Evolutionary conservation across 176 grass and related monocot species (phyloP).

Genomic region (Bonia amplexicaulis): DNA sequence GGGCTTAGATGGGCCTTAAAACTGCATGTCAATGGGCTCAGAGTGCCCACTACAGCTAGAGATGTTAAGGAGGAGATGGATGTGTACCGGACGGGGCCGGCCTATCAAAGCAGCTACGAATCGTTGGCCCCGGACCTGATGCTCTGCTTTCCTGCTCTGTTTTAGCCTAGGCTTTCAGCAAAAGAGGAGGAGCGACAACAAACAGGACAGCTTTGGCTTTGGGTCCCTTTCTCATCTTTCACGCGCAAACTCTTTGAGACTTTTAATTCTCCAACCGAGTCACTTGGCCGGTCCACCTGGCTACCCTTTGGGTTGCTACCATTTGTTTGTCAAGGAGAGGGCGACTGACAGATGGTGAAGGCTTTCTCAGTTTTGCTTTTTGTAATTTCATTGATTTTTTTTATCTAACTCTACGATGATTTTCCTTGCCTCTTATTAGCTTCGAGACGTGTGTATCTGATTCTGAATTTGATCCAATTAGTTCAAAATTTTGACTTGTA

Average conservation of each 20-base stretch:
- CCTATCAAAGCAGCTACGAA: neutral
- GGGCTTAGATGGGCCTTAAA: neutral
- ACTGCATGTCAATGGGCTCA: neutral
- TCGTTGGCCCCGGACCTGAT: neutral
- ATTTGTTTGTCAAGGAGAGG: neutral
- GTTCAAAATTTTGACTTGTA: neutral
- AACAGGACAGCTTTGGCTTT: neutral
- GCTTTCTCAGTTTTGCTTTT: neutral
- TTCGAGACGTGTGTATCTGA: neutral
- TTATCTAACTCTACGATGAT: neutral
- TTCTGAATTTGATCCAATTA: neutral
- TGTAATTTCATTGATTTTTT: neutral
- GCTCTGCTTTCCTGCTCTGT: neutral
- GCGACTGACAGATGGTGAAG: neutral
- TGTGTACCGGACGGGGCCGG: neutral
- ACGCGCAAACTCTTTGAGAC: neutral
- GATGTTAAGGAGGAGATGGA: neutral
- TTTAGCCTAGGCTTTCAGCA: neutral
- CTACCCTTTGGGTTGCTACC: neutral
- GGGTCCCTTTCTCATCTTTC: neutral
- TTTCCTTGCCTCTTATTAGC: neutral
- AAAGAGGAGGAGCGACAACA: neutral
- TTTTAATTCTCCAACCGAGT: constrained; percentile 15
- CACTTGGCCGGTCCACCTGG: neutral
- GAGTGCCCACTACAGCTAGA: neutral